phyloP scores from a whole-genome alignment of 768 basidiomycete genomes.

The Panellus pusillus region DNA sequence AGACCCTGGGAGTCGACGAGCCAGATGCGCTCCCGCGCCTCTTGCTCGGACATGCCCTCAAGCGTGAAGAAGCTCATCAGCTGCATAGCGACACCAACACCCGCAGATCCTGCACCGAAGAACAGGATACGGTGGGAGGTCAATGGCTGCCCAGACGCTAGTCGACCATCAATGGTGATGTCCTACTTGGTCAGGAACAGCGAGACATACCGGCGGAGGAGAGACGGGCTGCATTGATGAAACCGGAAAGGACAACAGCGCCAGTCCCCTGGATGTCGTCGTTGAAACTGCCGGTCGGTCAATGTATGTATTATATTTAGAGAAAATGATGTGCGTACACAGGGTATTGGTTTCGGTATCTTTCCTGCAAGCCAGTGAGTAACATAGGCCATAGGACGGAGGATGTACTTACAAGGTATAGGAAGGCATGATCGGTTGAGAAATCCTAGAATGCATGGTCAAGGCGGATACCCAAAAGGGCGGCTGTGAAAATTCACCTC shows the following conservation, averaged over 20 bases:
- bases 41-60: constrained; percentile 71
- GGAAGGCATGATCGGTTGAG: constrained; percentile 88
- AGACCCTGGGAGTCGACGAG: constrained; percentile 87
- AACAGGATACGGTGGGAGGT: constrained; percentile 84
- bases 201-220: constrained; percentile 42
- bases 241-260: constrained; percentile 87
- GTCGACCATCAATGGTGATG: background rate
- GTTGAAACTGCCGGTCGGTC: constrained; percentile 51
- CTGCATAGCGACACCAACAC: constrained; percentile 90
- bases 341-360: constrained; percentile 66
- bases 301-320: background rate
- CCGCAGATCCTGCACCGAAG: constrained; percentile 90
- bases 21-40: constrained; percentile 78
- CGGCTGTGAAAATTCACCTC: constrained; percentile 45
- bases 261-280: constrained; percentile 93
- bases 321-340: constrained; percentile 28
- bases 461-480: background rate
- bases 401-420: constrained; percentile 57
- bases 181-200: background rate
- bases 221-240: constrained; percentile 83
- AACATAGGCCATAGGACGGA: background rate
- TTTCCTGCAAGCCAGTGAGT: constrained; percentile 1
- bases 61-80: constrained; percentile 86
- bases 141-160: constrained; percentile 65
- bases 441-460: constrained; percentile 60